Base-by-base conservation (phyloP, 2,329 filamentous ascomycete genomes). In the Epichloe brachyelytri region DNA sequence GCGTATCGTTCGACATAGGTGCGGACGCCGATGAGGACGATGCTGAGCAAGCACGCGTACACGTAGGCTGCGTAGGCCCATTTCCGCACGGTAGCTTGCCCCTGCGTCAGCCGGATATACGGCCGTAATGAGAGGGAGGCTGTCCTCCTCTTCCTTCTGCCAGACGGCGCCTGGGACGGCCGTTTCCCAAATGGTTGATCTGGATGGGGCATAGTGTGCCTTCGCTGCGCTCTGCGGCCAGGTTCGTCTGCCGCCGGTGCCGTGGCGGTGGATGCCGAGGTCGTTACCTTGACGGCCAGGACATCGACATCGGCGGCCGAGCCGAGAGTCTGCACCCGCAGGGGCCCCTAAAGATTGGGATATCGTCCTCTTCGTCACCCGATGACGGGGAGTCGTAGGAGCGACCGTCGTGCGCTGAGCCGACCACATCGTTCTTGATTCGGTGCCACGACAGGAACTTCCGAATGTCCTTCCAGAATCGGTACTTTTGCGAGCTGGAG, bases 11-110 rank as follows among this genome's bases (percentile, higher is more conserved):
- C 69, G 47, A 97, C 80, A 57, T 88, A 85, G 2, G 73, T 72
- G 50, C 89, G 79, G 30, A 97, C 76, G 0, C 82, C 85, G 3
- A 81, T 67, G 3, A 95, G 67, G 49, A 94, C 79, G 34, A 88
- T 78, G 1, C 71, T 60, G 8, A 83, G 49, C 7, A 94, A 79
- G 46, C 80, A 77, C 0, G 73, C 53, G 64, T 96, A 96, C 17
- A 89, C 81, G 61, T 87, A 93, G 0, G 71, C 65, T 2, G 93
- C 88, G 63, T 96, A 97, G 0, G 85, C 57, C 84, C 88, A 94
- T 65, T 90, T 95, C 40, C 88, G 78, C 11, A 82, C 63, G 5
- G 75, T 73, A 2, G 90, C 90, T 70, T 97, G 86, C 14, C 77
- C 74, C 36, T 86, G 78, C 0, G 91, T 96, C 46, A 97, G 75